These are phyloP conservation scores for Tolypocladium cylindrosporum DNA, from an alignment of 2,329 filamentous ascomycete genomes.

Conservation along the genomic window DNA sequence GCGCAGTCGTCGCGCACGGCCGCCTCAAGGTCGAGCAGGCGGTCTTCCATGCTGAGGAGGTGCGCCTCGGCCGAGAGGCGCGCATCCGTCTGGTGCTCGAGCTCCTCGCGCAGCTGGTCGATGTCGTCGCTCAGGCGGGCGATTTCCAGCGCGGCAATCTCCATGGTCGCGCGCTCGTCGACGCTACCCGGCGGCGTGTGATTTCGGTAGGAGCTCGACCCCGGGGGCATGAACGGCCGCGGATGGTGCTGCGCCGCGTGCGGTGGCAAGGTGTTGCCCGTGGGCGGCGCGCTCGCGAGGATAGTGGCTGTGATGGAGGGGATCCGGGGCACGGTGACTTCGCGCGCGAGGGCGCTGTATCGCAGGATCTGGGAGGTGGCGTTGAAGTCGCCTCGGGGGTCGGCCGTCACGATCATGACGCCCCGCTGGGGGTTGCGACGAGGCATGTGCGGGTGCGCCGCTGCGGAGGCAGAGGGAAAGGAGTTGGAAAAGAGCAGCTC, in stretches of 20 bases:
- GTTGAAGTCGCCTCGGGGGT: conserved; percentile 89
- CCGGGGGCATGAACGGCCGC: conserved; percentile 31
- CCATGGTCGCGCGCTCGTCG: conserved; percentile 62
- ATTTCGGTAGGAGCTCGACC: conserved; percentile 23
- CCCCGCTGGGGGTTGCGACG: conserved; percentile 70
- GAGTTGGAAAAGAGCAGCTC: conserved; percentile 83
- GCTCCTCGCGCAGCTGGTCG: conserved; percentile 59
- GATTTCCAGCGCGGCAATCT: conserved; percentile 72
- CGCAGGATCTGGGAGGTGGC: conserved; percentile 92
- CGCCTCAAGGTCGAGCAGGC: conserved; percentile 61
- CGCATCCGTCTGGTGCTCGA: conserved; percentile 60
- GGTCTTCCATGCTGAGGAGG: conserved; percentile 59
- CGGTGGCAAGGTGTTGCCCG: conserved; percentile 18
- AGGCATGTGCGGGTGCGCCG: conserved; percentile 22
- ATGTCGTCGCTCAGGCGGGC: conserved; percentile 63
- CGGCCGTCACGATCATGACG: conserved; percentile 93
- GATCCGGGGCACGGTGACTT: conserved; percentile 83
- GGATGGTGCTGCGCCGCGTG: conserved; percentile 20
- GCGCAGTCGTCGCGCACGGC: conserved; percentile 84
- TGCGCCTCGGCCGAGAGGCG: conserved; percentile 65
- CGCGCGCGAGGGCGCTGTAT: conserved; percentile 85
- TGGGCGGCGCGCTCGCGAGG: conserved; percentile 23
- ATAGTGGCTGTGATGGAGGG: conserved; percentile 74
- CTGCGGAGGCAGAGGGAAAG: conserved; percentile 53
- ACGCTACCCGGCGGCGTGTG: conserved; percentile 28